Percentiles rank a stretch among this genome's conserved stretches.
Evolutionary conservation across 2,329 filamentous ascomycete genomes (phyloP).

Genomic region (Aspergillus caelatus): DNA sequence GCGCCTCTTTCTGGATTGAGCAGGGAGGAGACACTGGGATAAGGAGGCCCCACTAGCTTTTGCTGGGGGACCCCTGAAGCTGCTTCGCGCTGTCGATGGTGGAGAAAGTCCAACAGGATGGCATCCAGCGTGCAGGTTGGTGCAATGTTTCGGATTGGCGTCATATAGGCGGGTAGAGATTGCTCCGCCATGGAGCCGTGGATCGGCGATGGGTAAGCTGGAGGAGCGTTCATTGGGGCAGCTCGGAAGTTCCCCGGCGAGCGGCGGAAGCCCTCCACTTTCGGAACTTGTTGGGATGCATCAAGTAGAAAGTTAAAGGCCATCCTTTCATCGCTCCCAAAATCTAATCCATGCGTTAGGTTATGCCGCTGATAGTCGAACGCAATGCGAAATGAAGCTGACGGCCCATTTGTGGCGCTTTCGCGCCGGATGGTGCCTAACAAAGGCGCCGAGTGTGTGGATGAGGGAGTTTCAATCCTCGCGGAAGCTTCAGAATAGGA

Average conservation of each 20-base stretch:
- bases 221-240: constrained; percentile 23
- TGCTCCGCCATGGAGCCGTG: constrained; percentile 29
- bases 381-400: constrained; percentile 41
- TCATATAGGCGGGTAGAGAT: constrained; percentile 36
- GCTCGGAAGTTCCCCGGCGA: constrained; percentile 29
- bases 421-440: constrained; percentile 28
- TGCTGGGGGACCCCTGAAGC: constrained; percentile 66
- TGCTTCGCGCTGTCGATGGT: constrained; percentile 66
- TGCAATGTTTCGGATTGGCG: constrained; percentile 61
- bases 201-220: constrained; percentile 28
- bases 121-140: constrained; percentile 77
- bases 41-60: constrained; percentile 73
- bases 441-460: constrained; percentile 31
- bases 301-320: constrained; percentile 75
- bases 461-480: constrained; percentile 33
- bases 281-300: constrained; percentile 57
- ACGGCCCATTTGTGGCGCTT: constrained; percentile 22
- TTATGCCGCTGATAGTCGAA: constrained; percentile 48
- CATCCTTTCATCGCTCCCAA: constrained; percentile 64
- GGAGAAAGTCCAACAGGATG: constrained; percentile 78
- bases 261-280: constrained; percentile 51
- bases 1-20: constrained; percentile 68
- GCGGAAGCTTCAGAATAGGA: constrained; percentile 33
- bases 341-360: constrained; percentile 58
- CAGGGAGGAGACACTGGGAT: constrained; percentile 78